phyloP scores from a whole-genome alignment of 345 rosid genomes.

The Lepidium africanum region DNA sequence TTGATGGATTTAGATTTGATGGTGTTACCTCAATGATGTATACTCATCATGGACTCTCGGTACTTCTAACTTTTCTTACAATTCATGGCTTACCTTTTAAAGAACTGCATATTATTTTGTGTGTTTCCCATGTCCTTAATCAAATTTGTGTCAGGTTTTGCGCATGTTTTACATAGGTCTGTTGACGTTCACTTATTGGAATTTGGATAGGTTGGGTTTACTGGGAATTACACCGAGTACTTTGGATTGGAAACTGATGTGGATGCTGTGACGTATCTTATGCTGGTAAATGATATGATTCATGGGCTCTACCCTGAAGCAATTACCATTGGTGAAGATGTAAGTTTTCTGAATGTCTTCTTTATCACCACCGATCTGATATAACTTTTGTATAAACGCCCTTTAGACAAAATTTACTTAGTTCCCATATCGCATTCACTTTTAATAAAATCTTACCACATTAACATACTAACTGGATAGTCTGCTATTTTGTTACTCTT shows the following conservation, averaged over 20 bases:
- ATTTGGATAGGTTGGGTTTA: slow-evolving; percentile 57
- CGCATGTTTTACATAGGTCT: neutral
- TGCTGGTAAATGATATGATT: slow-evolving; percentile 92
- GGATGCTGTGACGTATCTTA: slow-evolving; percentile 80
- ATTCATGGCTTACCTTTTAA: neutral
- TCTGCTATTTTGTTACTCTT: neutral
- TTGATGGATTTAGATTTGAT: slow-evolving; percentile 97
- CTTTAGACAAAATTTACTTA: neutral
- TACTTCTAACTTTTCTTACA: slow-evolving; percentile 14
- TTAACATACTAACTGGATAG: neutral
- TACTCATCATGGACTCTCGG: slow-evolving; percentile 95
- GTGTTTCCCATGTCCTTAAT: neutral
- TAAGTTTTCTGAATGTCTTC: slow-evolving; percentile 32
- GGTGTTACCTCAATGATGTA: slow-evolving; percentile 99
- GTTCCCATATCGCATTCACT: neutral
- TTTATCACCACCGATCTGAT: neutral
- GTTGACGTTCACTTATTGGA: slow-evolving; percentile 1
- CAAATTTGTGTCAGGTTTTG: neutral
- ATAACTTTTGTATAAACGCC: neutral
- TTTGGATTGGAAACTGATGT: slow-evolving; percentile 90
- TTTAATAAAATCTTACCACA: neutral
- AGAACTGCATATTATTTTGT: neutral
- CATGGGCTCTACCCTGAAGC: slow-evolving; percentile 95
- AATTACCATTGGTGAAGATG: slow-evolving; percentile 90
- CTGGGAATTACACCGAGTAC: slow-evolving; percentile 89